A percentile compares a stretch with the other conserved stretches of the same genome.
These are phyloP conservation scores for Erodium texanum DNA, from an alignment of 441 rosid species.

Conservation along the genomic window DNA sequence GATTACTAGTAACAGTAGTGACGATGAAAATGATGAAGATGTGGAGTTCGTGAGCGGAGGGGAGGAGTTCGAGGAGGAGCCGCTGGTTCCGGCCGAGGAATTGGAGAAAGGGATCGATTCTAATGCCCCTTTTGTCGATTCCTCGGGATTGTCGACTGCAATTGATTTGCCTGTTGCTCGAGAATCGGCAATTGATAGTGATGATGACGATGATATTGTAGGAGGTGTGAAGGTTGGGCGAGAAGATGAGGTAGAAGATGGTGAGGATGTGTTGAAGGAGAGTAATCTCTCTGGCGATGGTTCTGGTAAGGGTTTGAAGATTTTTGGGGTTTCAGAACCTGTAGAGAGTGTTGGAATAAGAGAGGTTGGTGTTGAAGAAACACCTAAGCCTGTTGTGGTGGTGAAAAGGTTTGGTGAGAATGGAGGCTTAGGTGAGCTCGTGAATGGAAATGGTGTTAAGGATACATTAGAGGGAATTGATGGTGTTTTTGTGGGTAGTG, in stretches of 20 bases:
- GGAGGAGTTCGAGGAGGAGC: neutral
- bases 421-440: neutral
- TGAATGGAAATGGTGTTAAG: neutral
- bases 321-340: neutral
- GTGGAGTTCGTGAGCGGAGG: neutral
- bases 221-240: neutral
- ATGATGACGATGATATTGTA: neutral
- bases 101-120: neutral
- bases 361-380: neutral
- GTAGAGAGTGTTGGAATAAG: neutral
- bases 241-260: neutral
- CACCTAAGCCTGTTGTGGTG: neutral
- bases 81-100: neutral
- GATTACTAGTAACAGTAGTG: neutral
- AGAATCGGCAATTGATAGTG: slow-evolving; percentile 2
- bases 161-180: neutral
- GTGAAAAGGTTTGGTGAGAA: neutral
- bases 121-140: neutral
- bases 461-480: neutral
- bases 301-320: neutral
- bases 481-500: neutral
- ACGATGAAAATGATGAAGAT: neutral
- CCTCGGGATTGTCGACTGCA: neutral
- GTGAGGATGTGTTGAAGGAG: too few species aligned
- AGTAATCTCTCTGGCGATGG: neutral